These are phyloP conservation scores for Pleurotus pulmonarius DNA, from an alignment of 768 basidiomycete species.

Conservation along the genomic window DNA sequence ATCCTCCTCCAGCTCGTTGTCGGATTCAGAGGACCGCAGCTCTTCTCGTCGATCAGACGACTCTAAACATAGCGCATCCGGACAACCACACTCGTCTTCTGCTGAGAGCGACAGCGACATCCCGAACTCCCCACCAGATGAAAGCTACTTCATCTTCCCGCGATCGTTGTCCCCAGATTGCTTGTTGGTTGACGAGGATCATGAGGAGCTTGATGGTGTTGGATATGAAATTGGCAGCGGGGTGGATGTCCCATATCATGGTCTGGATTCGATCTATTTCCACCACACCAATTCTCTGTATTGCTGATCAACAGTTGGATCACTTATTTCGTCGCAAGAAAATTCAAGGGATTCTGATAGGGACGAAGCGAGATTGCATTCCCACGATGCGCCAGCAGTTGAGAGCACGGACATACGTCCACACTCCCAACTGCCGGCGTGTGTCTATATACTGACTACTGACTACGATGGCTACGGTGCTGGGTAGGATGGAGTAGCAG, in stretches of 20 bases:
- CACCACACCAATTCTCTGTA: slow-evolving; percentile 2
- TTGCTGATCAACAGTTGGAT: too few species aligned
- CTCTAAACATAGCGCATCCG: slow-evolving; percentile 9
- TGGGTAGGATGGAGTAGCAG: too few species aligned
- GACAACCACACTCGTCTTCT: slow-evolving; percentile 15
- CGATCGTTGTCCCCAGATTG: slow-evolving; percentile 15
- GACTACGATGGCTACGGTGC: too few species aligned
- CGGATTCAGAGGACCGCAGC: neutral
- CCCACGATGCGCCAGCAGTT: too few species aligned
- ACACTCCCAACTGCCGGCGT: too few species aligned
- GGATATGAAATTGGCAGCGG: slow-evolving; percentile 8
- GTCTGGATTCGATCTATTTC: slow-evolving; percentile 3
- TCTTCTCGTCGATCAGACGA: slow-evolving; percentile 5
- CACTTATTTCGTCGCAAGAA: too few species aligned
- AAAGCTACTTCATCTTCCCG: slow-evolving; percentile 18
- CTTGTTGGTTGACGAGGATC: slow-evolving; percentile 17
- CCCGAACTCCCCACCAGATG: slow-evolving; percentile 20
- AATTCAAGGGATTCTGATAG: too few species aligned
- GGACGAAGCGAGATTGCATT: too few species aligned
- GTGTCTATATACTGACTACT: too few species aligned
- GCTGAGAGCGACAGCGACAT: slow-evolving; percentile 23
- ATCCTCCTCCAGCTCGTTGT: slow-evolving; percentile 5
- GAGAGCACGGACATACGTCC: too few species aligned
- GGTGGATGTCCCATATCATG: slow-evolving; percentile 2
- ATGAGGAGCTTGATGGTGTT: slow-evolving; percentile 14